Evolutionary conservation across 2,329 filamentous ascomycete genomes (phyloP).

Genomic region (Penicillium carneum): DNA sequence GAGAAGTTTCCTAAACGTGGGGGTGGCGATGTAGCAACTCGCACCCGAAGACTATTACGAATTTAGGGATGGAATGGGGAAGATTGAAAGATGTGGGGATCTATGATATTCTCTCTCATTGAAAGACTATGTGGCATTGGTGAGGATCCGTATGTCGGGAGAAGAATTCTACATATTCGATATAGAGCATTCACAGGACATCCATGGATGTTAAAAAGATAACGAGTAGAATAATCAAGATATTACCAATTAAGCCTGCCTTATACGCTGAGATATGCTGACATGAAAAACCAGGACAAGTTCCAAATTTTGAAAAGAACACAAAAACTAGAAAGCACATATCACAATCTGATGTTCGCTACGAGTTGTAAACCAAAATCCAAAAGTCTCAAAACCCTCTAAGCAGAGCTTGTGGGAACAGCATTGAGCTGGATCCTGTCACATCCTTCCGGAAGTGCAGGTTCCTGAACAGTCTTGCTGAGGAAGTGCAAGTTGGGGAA

Average conservation of each 20-base stretch:
- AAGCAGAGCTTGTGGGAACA: slow-evolving; percentile 12
- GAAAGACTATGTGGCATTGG: background rate
- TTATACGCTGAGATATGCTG: background rate
- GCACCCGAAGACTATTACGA: too few species aligned
- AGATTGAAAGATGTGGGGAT: background rate
- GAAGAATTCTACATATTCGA: background rate
- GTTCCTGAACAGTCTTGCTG: slow-evolving; percentile 9
- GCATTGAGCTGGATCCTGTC: slow-evolving; percentile 20
- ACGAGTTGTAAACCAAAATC: background rate
- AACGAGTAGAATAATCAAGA: background rate
- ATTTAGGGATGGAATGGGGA: background rate
- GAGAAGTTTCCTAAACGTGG: background rate
- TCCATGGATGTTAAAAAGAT: background rate
- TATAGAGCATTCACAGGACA: background rate
- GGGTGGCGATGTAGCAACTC: slow-evolving; percentile 13
- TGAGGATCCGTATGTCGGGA: background rate
- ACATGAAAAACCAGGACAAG: background rate
- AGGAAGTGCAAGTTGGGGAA: slow-evolving; percentile 23
- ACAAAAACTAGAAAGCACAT: background rate
- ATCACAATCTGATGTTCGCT: background rate
- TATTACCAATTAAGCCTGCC: slow-evolving; percentile 1
- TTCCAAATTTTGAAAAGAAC: background rate
- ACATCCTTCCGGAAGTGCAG: slow-evolving; percentile 20
- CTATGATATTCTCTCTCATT: background rate
- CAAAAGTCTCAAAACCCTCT: background rate